A percentile compares a stretch with the other conserved stretches of the same genome.
Evolutionary conservation across 2,329 filamentous ascomycete genomes (phyloP).

Genomic region (Hawksworthiomyces lignivorus): DNA sequence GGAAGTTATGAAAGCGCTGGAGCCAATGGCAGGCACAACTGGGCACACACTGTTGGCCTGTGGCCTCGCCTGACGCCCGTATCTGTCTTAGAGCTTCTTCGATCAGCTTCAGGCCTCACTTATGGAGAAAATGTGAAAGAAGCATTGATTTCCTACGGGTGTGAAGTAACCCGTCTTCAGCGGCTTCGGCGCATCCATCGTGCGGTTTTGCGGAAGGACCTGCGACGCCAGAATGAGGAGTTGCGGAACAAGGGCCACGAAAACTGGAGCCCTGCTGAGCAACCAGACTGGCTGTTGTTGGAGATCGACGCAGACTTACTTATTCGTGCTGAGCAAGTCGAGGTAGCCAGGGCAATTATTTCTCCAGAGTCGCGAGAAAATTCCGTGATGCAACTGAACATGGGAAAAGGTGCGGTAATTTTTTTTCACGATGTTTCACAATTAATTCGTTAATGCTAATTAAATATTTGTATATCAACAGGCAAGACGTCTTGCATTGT

Average conservation of each 20-base stretch:
- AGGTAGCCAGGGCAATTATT: conserved; percentile 55
- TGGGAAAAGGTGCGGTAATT: conserved; percentile 46
- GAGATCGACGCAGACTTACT: conserved; percentile 59
- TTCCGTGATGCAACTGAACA: conserved; percentile 58
- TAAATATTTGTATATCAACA: too few relatives aligned
- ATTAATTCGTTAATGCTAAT: too few relatives aligned
- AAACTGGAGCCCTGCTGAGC: conserved; percentile 47
- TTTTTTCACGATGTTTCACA: conserved; percentile 2
- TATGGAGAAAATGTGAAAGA: conserved; percentile 31
- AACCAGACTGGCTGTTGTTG: conserved; percentile 57
- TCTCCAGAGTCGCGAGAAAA: conserved; percentile 42
- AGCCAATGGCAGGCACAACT: conserved; percentile 20
- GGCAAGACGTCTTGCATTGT: conserved; percentile 52
- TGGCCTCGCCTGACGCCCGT: conserved; percentile 38
- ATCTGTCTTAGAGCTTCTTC: conserved; percentile 39
- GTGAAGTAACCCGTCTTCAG: conserved; percentile 37
- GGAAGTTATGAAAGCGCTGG: not conserved
- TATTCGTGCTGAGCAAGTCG: conserved; percentile 53
- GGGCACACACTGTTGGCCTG: conserved; percentile 33
- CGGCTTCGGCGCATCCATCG: conserved; percentile 34
- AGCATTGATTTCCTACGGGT: conserved; percentile 33
- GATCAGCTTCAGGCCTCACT: conserved; percentile 20
- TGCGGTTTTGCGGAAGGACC: conserved; percentile 17
- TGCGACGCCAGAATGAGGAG: conserved; percentile 33
- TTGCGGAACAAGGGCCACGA: conserved; percentile 39